A percentile compares a stretch with the other conserved stretches of the same genome.
Evolutionary conservation across 441 rosid species (phyloP).

Genomic region (Populus hybrid): DNA sequence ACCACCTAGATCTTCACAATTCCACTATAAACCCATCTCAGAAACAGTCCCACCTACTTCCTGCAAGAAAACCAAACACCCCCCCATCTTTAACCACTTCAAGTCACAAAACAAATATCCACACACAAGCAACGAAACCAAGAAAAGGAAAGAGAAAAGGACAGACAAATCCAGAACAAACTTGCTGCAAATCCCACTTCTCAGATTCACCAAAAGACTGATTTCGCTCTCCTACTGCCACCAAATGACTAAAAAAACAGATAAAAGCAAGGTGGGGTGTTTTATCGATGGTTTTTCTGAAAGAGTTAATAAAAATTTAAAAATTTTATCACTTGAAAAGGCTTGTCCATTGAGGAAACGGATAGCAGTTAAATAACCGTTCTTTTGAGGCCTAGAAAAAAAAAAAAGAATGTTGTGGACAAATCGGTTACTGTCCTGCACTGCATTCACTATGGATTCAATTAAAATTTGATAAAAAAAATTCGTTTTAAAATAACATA

Average conservation of each 20-base stretch:
- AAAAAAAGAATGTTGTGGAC: background rate
- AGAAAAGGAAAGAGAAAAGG: background rate
- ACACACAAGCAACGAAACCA: background rate
- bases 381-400: background rate
- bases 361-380: constrained; percentile 14
- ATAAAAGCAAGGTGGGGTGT: background rate
- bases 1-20: constrained; percentile 29
- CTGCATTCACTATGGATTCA: background rate
- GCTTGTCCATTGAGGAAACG: background rate
- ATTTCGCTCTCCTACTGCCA: constrained; percentile 5
- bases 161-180: constrained; percentile 6
- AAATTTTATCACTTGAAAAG: background rate
- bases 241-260: constrained; percentile 11
- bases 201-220: constrained; percentile 9
- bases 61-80: constrained; percentile 17
- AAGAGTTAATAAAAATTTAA: background rate
- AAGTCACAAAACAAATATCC: background rate
- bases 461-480: no score
- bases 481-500: no score
- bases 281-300: background rate
- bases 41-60: constrained; percentile 8
- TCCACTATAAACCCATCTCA: constrained; percentile 26
- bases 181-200: constrained; percentile 13
- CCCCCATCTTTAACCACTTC: constrained; percentile 6
- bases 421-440: no score